A percentile compares a stretch with the other conserved stretches of the same genome.
Evolutionary conservation across 2,329 filamentous ascomycete genomes (phyloP).

Genomic region (Aspergillus persii): DNA sequence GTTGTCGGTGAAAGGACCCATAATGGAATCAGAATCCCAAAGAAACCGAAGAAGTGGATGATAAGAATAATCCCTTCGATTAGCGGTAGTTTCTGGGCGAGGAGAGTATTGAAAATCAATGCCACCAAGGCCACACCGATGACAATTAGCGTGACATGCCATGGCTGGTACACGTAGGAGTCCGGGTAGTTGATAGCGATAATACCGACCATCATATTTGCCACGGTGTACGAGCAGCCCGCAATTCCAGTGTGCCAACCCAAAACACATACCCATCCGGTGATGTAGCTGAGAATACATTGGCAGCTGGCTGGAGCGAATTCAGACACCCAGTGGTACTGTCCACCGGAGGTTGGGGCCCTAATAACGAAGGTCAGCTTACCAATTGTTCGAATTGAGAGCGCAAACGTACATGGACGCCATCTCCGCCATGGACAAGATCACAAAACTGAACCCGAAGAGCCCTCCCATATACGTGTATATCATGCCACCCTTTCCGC

Average conservation of each 20-base stretch:
- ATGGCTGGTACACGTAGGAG: constrained; percentile 25
- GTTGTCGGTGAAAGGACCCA: constrained; percentile 33
- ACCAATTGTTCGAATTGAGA: too few relatives aligned
- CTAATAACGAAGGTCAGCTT: constrained; percentile 8
- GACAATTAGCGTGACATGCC: constrained; percentile 33
- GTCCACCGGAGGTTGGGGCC: constrained; percentile 39
- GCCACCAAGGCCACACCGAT: constrained; percentile 49
- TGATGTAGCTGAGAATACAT: constrained; percentile 37
- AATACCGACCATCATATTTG: constrained; percentile 35
- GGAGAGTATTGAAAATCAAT: constrained; percentile 52
- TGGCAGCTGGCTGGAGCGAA: constrained; percentile 34
- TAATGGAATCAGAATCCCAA: constrained; percentile 41
- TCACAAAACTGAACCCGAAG: constrained; percentile 38
- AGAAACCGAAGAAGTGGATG: constrained; percentile 48
- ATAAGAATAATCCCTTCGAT: constrained; percentile 53
- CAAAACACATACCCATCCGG: constrained; percentile 39
- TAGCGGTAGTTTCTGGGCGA: constrained; percentile 46
- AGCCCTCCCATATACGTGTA: constrained; percentile 38
- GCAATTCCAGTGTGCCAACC: constrained; percentile 39
- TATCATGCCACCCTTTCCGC: constrained; percentile 37
- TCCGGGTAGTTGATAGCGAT: constrained; percentile 32
- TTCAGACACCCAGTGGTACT: constrained; percentile 43
- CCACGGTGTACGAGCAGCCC: constrained; percentile 32
- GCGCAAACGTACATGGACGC: constrained; percentile 42
- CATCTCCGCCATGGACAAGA: constrained; percentile 42